These are phyloP conservation scores for Chimonanthus praecox DNA, from an alignment of 164 flowering plant genomes.

Conservation along the genomic window DNA sequence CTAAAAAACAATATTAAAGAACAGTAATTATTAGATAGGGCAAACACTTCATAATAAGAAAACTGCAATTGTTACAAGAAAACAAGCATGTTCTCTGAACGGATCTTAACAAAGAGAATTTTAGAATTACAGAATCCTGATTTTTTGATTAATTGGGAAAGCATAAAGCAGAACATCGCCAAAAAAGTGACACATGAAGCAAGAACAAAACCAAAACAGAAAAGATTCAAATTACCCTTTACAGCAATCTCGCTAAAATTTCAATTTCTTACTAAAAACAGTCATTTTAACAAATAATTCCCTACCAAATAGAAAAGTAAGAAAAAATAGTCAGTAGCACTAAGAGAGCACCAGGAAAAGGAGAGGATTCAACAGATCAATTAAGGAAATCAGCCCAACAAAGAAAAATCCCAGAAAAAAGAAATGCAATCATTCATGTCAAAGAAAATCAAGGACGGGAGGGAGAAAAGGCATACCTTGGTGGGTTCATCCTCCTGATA, in stretches of 20 bases:
- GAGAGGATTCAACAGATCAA: not conserved
- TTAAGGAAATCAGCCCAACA: not conserved
- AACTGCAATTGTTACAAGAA: no score
- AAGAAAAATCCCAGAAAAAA: no score
- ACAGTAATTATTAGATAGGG: no score
- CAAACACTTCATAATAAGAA: no score
- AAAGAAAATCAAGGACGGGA: not conserved
- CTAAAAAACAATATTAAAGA: no score
- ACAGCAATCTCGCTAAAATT: not conserved
- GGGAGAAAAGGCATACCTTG: constrained; percentile 29
- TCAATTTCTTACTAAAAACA: not conserved
- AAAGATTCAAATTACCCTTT: not conserved
- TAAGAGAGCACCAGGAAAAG: not conserved
- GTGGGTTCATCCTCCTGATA: constrained; percentile 49
- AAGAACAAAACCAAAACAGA: not conserved
- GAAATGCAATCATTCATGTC: no score
- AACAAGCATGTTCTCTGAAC: no score
- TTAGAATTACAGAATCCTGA: no score
- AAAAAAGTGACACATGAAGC: not conserved
- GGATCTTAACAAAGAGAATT: no score
- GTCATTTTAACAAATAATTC: not conserved
- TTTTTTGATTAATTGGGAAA: not conserved
- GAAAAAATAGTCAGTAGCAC: no score
- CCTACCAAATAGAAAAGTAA: not conserved
- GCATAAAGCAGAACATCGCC: not conserved